Evolutionary conservation across 2,329 filamentous ascomycete genomes (phyloP).

Genomic region (Phaeosphaeria sp.): DNA sequence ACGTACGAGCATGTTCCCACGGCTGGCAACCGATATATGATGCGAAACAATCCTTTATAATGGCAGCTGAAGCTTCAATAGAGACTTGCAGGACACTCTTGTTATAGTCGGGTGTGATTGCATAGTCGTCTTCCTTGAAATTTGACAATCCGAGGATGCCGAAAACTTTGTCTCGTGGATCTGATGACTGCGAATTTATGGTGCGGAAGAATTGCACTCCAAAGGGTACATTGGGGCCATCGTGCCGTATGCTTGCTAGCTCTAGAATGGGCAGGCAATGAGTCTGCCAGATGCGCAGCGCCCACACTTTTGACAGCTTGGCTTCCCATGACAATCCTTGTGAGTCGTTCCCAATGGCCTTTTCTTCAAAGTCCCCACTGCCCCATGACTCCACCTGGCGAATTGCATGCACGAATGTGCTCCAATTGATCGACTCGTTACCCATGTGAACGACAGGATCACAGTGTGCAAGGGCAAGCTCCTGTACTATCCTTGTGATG

Average conservation of each 20-base stretch:
- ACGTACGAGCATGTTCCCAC: not conserved
- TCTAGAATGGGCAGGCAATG: no score
- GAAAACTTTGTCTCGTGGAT: not conserved
- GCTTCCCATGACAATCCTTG: not conserved
- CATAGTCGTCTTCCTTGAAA: not conserved
- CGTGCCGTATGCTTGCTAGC: not conserved
- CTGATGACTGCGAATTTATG: not conserved
- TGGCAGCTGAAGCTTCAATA: not conserved
- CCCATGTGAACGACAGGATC: not conserved
- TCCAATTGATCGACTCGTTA: not conserved
- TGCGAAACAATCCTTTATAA: not conserved
- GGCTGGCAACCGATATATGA: not conserved
- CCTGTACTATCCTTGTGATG: not conserved
- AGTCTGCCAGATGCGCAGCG: not conserved
- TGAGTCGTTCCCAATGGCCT: not conserved
- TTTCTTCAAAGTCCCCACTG: not conserved
- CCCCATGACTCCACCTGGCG: not conserved
- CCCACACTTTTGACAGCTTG: not conserved
- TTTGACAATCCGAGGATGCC: not conserved
- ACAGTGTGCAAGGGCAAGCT: not conserved
- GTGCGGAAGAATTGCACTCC: not conserved
- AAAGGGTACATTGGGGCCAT: not conserved
- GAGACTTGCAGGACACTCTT: not conserved
- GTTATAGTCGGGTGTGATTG: not conserved
- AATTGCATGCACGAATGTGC: not conserved